Evolutionary conservation across 495 filamentous ascomycete genomes (phyloP), one percentile per base, ranked within the genome.

Genomic region (Aspergillus sclerotiicarbonarius): DNA sequence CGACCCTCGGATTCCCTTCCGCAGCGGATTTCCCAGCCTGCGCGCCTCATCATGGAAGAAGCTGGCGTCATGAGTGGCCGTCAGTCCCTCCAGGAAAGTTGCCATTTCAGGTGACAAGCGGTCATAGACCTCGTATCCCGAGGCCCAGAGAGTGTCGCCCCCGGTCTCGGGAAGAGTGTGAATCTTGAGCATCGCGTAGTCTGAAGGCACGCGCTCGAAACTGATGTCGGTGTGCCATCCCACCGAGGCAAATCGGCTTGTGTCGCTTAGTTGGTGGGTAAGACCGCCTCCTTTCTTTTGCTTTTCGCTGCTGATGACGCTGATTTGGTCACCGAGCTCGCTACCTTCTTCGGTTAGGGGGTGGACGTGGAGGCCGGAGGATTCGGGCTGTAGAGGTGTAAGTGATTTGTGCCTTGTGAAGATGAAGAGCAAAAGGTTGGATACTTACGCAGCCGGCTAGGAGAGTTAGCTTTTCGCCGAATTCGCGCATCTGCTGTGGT

Each of bases 151-250:
- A 53, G 73, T 79, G 75, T 86, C 88, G 37, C 89, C 88, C n/a
- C 89, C 89, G 0, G 86, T 87, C 56, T 77, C 78, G 8, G 89
- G 88, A n/a, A 90, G 73, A 21, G 84, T 74, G 7, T 77, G 80
- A 12, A 91, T 67, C 10, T 80, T 73, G 4, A 89, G 74, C 19
- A 80, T 72, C 0, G 87, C 81, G 56, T 90, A 90, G 71, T 90
- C 86, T 9, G 83, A 80, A 0, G 85, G 84, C 6, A 81, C 74
- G 7, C 80, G 82, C 73, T 90, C 87, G 53, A 89, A 89, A 5
- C 80, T 79, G 60, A 89, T 90, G 60, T 90, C 86, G 0, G 79
- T 81, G 69, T 91, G 87, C 84, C 86, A 87, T 21, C 78, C 74
- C 21, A 62, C 68, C 51, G 73, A 76, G 29, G 74, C 71, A 54